phyloP scores from a whole-genome alignment of 2,329 filamentous ascomycete genomes.

The Ophiostoma tasmaniense region DNA sequence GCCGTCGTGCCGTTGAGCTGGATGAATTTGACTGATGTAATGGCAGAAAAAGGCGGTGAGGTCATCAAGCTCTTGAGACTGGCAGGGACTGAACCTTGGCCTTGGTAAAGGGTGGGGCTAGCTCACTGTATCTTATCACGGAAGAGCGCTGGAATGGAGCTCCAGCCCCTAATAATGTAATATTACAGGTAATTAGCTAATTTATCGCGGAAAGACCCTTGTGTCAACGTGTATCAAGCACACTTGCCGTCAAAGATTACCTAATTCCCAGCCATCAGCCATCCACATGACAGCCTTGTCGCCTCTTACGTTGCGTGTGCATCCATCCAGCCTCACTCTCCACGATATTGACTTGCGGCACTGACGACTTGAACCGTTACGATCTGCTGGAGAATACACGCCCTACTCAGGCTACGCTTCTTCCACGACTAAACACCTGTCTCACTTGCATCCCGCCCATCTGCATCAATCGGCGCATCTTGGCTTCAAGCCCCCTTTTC shows the following conservation, averaged over 20 bases:
- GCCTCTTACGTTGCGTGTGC: background rate
- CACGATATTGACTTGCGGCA: background rate
- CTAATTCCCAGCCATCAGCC: background rate
- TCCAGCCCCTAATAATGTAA: background rate
- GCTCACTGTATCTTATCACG: background rate
- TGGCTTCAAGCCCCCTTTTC: background rate
- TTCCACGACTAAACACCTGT: background rate
- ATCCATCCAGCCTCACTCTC: background rate
- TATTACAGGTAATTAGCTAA: background rate
- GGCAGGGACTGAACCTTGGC: background rate
- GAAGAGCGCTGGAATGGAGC: background rate
- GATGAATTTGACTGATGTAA: constrained; percentile 5
- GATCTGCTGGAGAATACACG: background rate
- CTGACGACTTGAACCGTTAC: background rate
- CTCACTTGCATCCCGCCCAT: background rate
- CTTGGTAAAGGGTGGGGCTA: background rate
- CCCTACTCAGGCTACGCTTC: background rate
- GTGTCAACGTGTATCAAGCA: background rate
- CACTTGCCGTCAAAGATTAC: background rate
- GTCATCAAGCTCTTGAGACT: background rate
- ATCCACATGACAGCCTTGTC: background rate
- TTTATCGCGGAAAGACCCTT: background rate
- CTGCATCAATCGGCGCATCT: constrained; percentile 1
- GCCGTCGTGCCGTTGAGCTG: background rate
- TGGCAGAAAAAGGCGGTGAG: constrained; percentile 18